Conservation (phyloP, 768 basidiomycete genomes). For the Leucosporidium creatinivorum region DNA sequence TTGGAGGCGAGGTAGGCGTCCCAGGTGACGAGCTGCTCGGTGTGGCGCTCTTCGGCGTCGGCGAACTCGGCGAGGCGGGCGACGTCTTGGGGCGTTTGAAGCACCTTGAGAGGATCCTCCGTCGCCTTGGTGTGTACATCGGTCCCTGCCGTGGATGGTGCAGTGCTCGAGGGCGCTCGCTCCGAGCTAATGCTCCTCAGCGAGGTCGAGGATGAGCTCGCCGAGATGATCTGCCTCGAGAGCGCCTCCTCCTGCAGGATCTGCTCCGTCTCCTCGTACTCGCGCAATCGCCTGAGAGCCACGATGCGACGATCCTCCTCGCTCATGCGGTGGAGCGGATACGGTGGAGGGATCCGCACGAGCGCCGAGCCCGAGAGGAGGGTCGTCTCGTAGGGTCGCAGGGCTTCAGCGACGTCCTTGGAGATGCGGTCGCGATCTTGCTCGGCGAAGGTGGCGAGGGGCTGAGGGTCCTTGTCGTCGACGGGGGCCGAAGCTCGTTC, state of each 20-base stretch:
- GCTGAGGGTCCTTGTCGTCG: neutral
- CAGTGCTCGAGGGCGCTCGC: neutral
- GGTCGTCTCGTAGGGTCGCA: conserved; percentile 62
- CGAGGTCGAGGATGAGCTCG: conserved; percentile 9
- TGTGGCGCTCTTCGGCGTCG: conserved; percentile 30
- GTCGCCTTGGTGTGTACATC: conserved; percentile 1
- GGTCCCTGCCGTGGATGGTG: neutral
- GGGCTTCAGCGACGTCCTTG: conserved; percentile 1
- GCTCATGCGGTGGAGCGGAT: conserved; percentile 78
- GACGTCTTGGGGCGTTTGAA: conserved; percentile 25
- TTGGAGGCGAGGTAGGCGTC: conserved; percentile 20
- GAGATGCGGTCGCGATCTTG: conserved; percentile 3
- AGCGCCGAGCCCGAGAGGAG: conserved; percentile 93
- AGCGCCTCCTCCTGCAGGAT: conserved; percentile 19
- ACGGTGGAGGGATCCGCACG: conserved; percentile 82
- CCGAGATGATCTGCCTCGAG: conserved; percentile 6
- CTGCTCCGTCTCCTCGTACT: conserved; percentile 28
- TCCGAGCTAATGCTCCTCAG: neutral
- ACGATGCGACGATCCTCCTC: conserved; percentile 63
- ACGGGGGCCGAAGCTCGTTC: neutral
- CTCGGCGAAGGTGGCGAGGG: neutral
- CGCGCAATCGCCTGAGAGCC: conserved; percentile 18
- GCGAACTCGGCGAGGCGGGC: conserved; percentile 12
- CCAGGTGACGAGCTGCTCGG: conserved; percentile 30
- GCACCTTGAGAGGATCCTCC: conserved; percentile 9